phyloP scores from a whole-genome alignment of 2,329 filamentous ascomycete genomes.

The Trichophyton mentagrophytes region DNA sequence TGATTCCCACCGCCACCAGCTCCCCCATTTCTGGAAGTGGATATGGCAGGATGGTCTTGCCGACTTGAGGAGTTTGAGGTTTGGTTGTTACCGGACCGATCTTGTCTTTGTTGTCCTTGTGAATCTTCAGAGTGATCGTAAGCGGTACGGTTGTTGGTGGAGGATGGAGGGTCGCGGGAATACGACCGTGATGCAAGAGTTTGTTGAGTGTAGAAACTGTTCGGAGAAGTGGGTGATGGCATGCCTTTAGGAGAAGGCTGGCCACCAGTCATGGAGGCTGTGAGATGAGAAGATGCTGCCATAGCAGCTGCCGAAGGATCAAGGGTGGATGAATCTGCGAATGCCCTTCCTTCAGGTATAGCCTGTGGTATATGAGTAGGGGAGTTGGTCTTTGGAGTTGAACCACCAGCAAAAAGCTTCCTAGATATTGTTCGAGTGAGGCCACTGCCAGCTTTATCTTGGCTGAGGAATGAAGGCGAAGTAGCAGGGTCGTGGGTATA shows the following conservation, averaged over 20 bases:
- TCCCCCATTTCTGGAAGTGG: constrained; percentile 16
- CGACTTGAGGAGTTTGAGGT: constrained; percentile 20
- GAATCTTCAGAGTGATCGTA: constrained; percentile 31
- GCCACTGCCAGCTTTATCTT: constrained; percentile 37
- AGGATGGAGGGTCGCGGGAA: constrained; percentile 21
- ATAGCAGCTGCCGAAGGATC: constrained; percentile 58
- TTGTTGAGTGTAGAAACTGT: constrained; percentile 28
- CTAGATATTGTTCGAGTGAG: constrained; percentile 64
- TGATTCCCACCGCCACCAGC: constrained; percentile 9
- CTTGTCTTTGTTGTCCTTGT: constrained; percentile 20
- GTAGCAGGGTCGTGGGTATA: constrained; percentile 30
- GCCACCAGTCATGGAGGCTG: constrained; percentile 46
- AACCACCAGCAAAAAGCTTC: constrained; percentile 54
- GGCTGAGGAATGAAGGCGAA: constrained; percentile 21
- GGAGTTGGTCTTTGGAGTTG: constrained; percentile 61
- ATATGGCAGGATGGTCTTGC: constrained; percentile 19
- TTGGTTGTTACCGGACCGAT: constrained; percentile 19
- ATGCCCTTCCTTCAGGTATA: constrained; percentile 54
- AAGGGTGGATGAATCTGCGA: constrained; percentile 38
- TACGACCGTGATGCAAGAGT: constrained; percentile 35
- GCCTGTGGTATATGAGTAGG: constrained; percentile 57
- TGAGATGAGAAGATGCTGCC: constrained; percentile 56
- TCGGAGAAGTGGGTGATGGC: constrained; percentile 35
- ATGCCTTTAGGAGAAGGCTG: constrained; percentile 38
- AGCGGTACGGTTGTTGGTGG: constrained; percentile 17